Evolutionary conservation across 441 rosid genomes (phyloP), one percentile per base, ranked within the genome.

Genomic region (Cnidoscolus chayamansa): DNA sequence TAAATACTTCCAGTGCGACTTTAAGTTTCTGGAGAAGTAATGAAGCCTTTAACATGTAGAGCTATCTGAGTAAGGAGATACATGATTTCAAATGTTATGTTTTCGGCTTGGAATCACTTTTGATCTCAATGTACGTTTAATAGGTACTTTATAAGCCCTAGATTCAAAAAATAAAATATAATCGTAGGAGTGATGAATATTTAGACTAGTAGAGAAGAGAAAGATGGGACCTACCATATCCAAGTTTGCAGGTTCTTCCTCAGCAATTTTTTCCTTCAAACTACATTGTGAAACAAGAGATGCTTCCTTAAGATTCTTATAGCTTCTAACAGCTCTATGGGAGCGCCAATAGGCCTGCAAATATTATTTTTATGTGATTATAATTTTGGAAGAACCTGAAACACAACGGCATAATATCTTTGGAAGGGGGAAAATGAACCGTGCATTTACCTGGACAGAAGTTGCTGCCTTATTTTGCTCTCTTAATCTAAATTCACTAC

Each of bases 271-370:
- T 72, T 86, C 83, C 78, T 82, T 82, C 68, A 82, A 84, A 76
- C 77, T 86, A 72, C 64, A 68, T 78, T 89, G 89, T 58, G 83
- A 82, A 75, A 82, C 25, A 70, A 79, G 72, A 72, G 86, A 81
- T 77, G 82, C 86, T 74, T 50, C 83, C 74, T 78, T 79, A 55
- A 89, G 77, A 75, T 84, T 86, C 87, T 78, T 85, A 76, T 85
- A 87, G 77, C 81, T 65, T 43, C 84, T 78, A 70, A 70, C 74
- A 77, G 87, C 90, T 74, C 77, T 84, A 72, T 82, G 84, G 71
- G 93, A 69, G 51, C 89, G 93, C 97, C 96, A 94, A 74, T 77
- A 62, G 54, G 89, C 85, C 97, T 88, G 86, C 70, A 78, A 79
- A 82, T 19, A 59, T 79, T 76, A 16, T 37, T 40, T 40, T 56